Evolutionary conservation across 2,329 filamentous ascomycete species (phyloP).

Genomic region (Neonectria faginata): DNA sequence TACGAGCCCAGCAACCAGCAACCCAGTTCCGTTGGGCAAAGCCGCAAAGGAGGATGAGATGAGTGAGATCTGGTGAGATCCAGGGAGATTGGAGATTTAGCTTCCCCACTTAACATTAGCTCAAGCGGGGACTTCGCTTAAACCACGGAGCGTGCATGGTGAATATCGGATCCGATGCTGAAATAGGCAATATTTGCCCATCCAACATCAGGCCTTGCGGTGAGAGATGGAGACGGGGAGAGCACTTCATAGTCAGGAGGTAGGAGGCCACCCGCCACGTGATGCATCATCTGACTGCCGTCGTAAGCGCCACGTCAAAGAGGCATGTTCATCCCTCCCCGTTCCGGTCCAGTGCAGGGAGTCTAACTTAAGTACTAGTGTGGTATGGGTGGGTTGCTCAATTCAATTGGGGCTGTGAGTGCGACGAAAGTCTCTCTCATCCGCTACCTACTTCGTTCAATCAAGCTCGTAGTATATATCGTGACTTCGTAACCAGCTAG

Average conservation of each 20-base stretch:
- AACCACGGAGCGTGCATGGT: neutral
- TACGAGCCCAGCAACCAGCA: neutral
- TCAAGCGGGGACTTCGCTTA: constrained; percentile 3
- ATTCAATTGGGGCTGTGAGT: too few species aligned
- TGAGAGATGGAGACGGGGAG: neutral
- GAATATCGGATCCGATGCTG: neutral
- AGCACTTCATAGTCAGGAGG: too few species aligned
- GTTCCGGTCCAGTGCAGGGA: neutral
- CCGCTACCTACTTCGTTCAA: neutral
- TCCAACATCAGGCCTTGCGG: neutral
- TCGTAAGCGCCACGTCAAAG: neutral
- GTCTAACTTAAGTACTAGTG: too few species aligned
- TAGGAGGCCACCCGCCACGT: neutral
- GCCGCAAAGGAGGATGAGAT: neutral
- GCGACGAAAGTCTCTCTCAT: neutral
- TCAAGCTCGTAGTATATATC: neutral
- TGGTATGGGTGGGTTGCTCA: too few species aligned
- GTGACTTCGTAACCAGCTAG: too few species aligned
- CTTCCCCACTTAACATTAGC: constrained; percentile 12
- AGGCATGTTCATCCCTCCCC: neutral
- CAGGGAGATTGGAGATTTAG: neutral
- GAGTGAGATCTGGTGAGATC: constrained; percentile 18
- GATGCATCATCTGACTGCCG: constrained; percentile 2
- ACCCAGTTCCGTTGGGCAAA: neutral
- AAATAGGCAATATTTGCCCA: neutral